Conservation (phyloP, 306 rosid species). For the Fragaria iinumae region DNA sequence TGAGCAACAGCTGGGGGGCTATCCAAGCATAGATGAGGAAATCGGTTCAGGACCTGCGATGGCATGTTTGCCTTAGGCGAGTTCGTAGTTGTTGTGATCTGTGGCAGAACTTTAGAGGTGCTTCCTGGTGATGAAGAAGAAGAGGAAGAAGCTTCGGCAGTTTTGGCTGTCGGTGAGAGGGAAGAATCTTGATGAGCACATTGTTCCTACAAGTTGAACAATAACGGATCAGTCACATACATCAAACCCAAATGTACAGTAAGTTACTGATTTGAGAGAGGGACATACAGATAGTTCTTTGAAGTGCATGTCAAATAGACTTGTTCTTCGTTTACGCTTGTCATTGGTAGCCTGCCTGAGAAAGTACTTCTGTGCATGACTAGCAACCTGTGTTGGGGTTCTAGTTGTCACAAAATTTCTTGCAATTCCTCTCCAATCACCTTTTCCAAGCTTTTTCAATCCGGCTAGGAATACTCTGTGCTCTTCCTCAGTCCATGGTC, state of each 20-base stretch:
- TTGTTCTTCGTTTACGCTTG: constrained; percentile 47
- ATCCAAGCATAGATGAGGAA: constrained; percentile 43
- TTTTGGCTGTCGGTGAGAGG: neutral
- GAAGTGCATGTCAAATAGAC: constrained; percentile 53
- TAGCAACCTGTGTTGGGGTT: constrained; percentile 60
- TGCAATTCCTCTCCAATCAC: constrained; percentile 67
- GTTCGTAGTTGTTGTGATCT: neutral
- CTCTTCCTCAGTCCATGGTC: constrained; percentile 57
- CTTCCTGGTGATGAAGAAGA: constrained; percentile 11
- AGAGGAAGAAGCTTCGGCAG: neutral
- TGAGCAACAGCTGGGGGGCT: constrained; percentile 19
- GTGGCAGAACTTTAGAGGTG: constrained; percentile 7
- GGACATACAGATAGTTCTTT: neutral
- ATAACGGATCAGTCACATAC: neutral
- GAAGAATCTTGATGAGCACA: constrained; percentile 15
- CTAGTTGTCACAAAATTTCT: constrained; percentile 46
- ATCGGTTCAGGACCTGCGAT: constrained; percentile 29
- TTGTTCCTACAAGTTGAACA: constrained; percentile 10
- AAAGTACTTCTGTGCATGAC: constrained; percentile 73
- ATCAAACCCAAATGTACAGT: neutral
- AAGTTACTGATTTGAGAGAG: neutral
- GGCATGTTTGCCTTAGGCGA: neutral
- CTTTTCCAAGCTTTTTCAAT: constrained; percentile 48
- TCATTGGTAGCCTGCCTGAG: constrained; percentile 37
- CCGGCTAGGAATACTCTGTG: constrained; percentile 52